These are phyloP conservation scores for Candida ortonii DNA, from an alignment of 805 yeast genomes.

Conservation along the genomic window DNA sequence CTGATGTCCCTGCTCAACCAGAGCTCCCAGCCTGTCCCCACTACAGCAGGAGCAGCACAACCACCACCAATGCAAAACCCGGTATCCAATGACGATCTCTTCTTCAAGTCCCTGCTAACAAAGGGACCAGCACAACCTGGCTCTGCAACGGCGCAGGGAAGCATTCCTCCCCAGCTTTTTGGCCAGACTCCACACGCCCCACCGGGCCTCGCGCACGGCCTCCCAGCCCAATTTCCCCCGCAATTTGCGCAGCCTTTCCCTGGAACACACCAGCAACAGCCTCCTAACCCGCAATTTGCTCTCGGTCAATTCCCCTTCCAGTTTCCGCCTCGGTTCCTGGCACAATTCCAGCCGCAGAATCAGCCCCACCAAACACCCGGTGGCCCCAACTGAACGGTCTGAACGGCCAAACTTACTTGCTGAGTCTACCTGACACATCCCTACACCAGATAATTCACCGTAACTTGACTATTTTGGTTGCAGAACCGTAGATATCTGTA, in stretches of 20 bases:
- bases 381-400: no score
- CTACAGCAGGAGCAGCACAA: constrained; percentile 1
- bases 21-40: constrained; percentile 2
- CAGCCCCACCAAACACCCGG: neutral
- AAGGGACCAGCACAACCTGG: no score
- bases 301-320: constrained; percentile 8
- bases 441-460: no score
- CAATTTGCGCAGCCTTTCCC: constrained; percentile 10
- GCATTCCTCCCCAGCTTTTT: constrained; percentile 8
- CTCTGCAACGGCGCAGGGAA: constrained; percentile 3
- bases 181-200: constrained; percentile 6
- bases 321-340: constrained; percentile 4
- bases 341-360: constrained; percentile 5
- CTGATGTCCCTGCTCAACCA: constrained; percentile 33
- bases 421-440: no score
- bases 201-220: constrained; percentile 7
- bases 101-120: constrained; percentile 46
- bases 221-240: constrained; percentile 9
- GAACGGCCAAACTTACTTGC: no score
- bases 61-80: neutral
- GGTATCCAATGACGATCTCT: constrained; percentile 34
- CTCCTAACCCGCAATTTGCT: constrained; percentile 1
- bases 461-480: no score
- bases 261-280: constrained; percentile 10
- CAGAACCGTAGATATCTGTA: constrained; percentile 46